A percentile compares a stretch with the other conserved stretches of the same genome.
These are phyloP conservation scores for Saccharomyces paradoxus DNA, from an alignment of 805 yeast species.

Conservation along the genomic window DNA sequence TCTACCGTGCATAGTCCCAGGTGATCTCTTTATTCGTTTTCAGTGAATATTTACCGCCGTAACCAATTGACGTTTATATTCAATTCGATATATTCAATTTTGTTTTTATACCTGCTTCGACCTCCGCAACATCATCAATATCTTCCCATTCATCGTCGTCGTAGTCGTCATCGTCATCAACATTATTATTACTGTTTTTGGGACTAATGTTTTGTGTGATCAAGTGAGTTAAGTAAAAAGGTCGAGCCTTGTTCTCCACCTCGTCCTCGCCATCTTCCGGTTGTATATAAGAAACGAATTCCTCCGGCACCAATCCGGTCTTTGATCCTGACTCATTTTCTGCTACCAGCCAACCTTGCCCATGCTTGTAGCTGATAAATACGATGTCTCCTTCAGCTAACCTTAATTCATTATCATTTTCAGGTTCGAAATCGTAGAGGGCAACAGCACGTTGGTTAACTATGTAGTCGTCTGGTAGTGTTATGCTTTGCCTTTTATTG, in stretches of 20 bases:
- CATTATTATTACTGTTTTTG: constrained; percentile 8
- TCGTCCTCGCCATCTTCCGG: constrained; percentile 14
- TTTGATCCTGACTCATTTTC: constrained; percentile 36
- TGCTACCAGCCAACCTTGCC: constrained; percentile 98
- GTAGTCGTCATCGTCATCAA: constrained; percentile 7
- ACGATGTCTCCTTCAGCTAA: constrained; percentile 74
- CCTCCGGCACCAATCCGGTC: constrained; percentile 93
- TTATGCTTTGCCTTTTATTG: constrained; percentile 26
- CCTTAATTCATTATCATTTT: constrained; percentile 84
- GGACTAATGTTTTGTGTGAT: constrained; percentile 23
- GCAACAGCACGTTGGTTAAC: constrained; percentile 64
- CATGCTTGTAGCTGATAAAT: constrained; percentile 83
- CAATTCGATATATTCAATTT: constrained; percentile 29
- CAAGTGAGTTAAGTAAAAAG: constrained; percentile 37
- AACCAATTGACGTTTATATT: not conserved
- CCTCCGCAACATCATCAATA: constrained; percentile 35
- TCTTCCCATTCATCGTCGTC: constrained; percentile 32
- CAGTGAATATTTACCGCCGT: not conserved
- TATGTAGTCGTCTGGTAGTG: constrained; percentile 32
- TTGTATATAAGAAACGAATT: constrained; percentile 58
- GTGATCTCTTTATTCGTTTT: not conserved
- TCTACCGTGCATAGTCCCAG: not conserved
- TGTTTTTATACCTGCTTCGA: constrained; percentile 27
- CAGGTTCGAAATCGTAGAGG: constrained; percentile 81
- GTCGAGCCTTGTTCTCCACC: constrained; percentile 33